Evolutionary conservation across 2,329 filamentous ascomycete genomes (phyloP), one percentile per base, ranked within the genome.

Genomic region (Penicillium corylophilum): DNA sequence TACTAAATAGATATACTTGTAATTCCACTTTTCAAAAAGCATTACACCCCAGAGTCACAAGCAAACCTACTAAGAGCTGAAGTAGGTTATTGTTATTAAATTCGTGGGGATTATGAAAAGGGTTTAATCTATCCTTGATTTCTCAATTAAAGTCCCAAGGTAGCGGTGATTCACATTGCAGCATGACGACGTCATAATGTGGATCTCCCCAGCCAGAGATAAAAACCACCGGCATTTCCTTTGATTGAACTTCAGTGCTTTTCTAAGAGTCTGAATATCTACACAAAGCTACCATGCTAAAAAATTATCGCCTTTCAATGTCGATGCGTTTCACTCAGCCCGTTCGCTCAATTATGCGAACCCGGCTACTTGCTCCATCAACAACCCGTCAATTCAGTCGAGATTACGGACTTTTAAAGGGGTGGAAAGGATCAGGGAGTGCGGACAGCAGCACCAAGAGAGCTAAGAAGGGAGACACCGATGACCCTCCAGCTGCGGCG

Each of bases 401-500:
- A 24, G 44, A 63, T 16, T 57, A 64, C 39, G 56, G 55, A 20
- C 39, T 64, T 13, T 50, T 51, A 13, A 60, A 67, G 22, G 60
- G 63, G 23, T 75, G 72, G 72, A 63, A 62, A 26, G 74, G 74
- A 13, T 57, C 65, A 10, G 55, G 57, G 1, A 35, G 54, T 12
- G 62, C 70, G 2, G 72, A 74, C 13, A 67, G 74, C 48, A 61
- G 61, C 12, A 60, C 67, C 20, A 59, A 68, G 26, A 63, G 71
- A 23, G 57, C 60, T 16, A 51, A 67, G 40, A 62, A 51, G 18
- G 57, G 61, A 3, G 72, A 76, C 35, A 59, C 53, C 0, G 65
- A 67, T 4, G 72, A 76, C 48, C 65, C 68, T 3, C 50, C 66
- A 35, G 62, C 69, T 7, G 57, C 65, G 23, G 61, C 62, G 4